phyloP scores from a whole-genome alignment of 306 rosid genomes.

The Pterocarpus macrocarpus region DNA sequence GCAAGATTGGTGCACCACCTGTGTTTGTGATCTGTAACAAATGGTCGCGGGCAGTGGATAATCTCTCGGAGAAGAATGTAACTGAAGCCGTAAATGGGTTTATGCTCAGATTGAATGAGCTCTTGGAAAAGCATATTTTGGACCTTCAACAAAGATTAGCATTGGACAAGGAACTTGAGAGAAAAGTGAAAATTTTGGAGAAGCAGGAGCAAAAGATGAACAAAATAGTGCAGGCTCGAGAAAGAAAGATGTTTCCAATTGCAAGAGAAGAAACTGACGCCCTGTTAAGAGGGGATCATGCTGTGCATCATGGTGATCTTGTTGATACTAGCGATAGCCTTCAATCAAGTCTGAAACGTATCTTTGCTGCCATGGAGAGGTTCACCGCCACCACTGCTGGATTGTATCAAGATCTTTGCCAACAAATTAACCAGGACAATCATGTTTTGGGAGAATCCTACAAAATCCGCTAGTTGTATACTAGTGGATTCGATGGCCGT shows the following conservation, averaged over 20 bases:
- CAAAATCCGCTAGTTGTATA: background rate
- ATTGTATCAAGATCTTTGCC: conserved; percentile 68
- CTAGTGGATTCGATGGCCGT: background rate
- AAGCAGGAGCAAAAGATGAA: conserved; percentile 67
- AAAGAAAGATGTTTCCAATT: conserved; percentile 43
- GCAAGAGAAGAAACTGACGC: conserved; percentile 48
- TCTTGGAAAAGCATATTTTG: conserved; percentile 56
- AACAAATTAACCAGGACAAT: conserved; percentile 52
- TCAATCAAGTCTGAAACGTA: conserved; percentile 59
- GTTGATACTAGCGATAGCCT: conserved; percentile 30
- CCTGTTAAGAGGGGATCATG: conserved; percentile 18
- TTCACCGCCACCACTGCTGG: conserved; percentile 59
- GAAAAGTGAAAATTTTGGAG: conserved; percentile 53
- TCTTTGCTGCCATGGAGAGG: conserved; percentile 65
- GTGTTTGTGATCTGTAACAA: conserved; percentile 68
- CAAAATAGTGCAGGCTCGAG: conserved; percentile 57
- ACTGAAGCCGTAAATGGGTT: conserved; percentile 66
- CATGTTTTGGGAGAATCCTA: conserved; percentile 44
- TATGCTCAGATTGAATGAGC: conserved; percentile 48
- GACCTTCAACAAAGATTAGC: conserved; percentile 59
- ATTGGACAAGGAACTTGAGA: conserved; percentile 70
- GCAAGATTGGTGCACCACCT: conserved; percentile 70
- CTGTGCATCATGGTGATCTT: conserved; percentile 30
- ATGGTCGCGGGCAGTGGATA: conserved; percentile 76
- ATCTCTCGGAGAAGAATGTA: conserved; percentile 68